Base-by-base conservation (phyloP, 148 eudicot genomes). In the Gaultheria prostrata region DNA sequence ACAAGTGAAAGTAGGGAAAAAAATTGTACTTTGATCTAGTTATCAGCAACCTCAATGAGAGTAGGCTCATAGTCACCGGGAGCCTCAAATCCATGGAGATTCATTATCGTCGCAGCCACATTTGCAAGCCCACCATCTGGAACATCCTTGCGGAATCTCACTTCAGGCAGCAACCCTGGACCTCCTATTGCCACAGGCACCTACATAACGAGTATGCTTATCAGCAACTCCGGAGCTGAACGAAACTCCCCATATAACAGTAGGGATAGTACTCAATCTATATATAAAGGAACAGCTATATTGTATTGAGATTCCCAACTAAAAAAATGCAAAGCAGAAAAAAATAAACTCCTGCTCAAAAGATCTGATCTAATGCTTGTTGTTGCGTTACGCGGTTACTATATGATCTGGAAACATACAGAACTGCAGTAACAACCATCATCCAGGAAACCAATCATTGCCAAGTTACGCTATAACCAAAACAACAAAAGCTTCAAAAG, bases 101-200 rank as follows among this genome's bases (percentile, higher is more conserved):
- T 95, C 82, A 95, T 95, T 76, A 95, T 93, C 0, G 97, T 94
- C 2, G 98, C 98, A 48, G 98, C 98, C 57, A 95, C 98, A 83
- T 95, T 95, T 59, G 98, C 97, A 6, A 95, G 98, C 63, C 97
- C 98, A 18, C 89, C 95, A 8, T 43, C 73, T 6, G 94, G 94
- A 65, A 94, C 89, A 85, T 95, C 98, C 76, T 86, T 92, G 79
- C 97, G 92, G 95, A 91, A 95, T 85, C 92, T 89, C 50, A 93
- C 94, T 21, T 94, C 95, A 13, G 92, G 92, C 77, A 93, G 87
- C 71, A 95, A 85, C 18, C 98, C 98, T 45, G 95, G 98, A 49
- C 98, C 98, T 83, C 98, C 98, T 65, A 95, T 95, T 24, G 98
- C 98, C 71, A 95, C 75, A 11, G 98, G 98, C 75, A 94, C 98